Evolutionary conservation across 805 yeast genomes (phyloP).

Genomic region (Ogataea corticis): DNA sequence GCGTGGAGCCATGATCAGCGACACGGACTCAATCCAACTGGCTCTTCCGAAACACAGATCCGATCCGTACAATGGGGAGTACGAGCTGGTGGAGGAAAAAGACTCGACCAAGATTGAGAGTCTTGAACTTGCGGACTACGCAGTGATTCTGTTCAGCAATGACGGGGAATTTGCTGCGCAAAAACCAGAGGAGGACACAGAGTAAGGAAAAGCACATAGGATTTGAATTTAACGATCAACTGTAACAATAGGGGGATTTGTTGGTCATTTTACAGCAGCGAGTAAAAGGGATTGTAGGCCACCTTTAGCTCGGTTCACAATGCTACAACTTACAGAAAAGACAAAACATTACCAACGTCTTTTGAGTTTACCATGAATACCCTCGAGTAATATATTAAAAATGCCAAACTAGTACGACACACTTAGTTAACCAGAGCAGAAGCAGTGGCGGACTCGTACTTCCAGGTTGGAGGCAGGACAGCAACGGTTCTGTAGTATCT

Average conservation of each 20-base stretch:
- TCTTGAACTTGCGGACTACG: slow-evolving; percentile 41
- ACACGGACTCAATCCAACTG: slow-evolving; percentile 32
- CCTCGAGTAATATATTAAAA: slow-evolving; percentile 7
- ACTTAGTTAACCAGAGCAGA: slow-evolving; percentile 97
- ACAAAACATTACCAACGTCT: too few relatives aligned
- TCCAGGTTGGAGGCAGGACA: slow-evolving; percentile 99
- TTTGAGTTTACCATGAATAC: slow-evolving; percentile 12
- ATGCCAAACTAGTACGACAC: slow-evolving; percentile 18
- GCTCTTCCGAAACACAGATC: slow-evolving; percentile 43
- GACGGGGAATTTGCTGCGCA: slow-evolving; percentile 39
- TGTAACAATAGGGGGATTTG: neutral
- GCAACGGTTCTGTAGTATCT: slow-evolving; percentile 99
- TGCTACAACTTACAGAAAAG: too few relatives aligned
- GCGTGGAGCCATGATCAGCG: slow-evolving; percentile 21
- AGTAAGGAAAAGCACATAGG: neutral
- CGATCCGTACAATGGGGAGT: slow-evolving; percentile 20
- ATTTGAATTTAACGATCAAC: neutral
- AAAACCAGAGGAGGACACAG: slow-evolving; percentile 20
- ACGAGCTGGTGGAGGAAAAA: slow-evolving; percentile 24
- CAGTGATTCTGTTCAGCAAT: slow-evolving; percentile 42
- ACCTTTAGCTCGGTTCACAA: too few relatives aligned
- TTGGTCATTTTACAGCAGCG: slow-evolving; percentile 13
- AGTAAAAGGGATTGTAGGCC: too few relatives aligned
- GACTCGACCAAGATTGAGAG: slow-evolving; percentile 32
- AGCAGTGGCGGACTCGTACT: slow-evolving; percentile 99